Conservation (phyloP, 371 early-diverging fungal species). For the Capniomyces stellatus region DNA sequence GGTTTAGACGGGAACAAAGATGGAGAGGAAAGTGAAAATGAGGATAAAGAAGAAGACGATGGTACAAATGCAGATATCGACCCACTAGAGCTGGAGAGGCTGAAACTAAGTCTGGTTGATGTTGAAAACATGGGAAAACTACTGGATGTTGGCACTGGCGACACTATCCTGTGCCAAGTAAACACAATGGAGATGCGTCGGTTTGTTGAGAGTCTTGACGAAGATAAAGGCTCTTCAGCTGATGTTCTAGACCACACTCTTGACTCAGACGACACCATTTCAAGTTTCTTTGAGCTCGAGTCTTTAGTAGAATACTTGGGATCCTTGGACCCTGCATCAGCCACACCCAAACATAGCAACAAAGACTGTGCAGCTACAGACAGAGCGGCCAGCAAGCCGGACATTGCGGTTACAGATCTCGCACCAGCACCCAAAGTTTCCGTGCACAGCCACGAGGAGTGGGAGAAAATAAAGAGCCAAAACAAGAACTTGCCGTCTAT, state of each 20-base stretch:
- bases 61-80: no score
- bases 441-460: not conserved
- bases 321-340: not conserved
- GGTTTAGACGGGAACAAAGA: no score
- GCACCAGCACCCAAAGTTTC: not conserved
- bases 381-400: constrained; percentile 5
- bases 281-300: constrained; percentile 12
- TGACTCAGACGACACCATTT: not conserved
- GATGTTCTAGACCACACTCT: not conserved
- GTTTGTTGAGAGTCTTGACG: constrained; percentile 8
- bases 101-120: no score
- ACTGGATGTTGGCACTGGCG: no score
- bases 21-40: no score
- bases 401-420: not conserved
- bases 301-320: constrained; percentile 5
- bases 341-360: constrained; percentile 8
- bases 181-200: constrained; percentile 7
- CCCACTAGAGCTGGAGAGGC: no score
- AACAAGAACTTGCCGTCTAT: no score
- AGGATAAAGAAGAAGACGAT: no score
- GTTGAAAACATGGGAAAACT: no score
- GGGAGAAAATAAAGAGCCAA: not conserved
- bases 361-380: constrained; percentile 15
- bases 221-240: not conserved
- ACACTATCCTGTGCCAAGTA: constrained; percentile 22